Evolutionary conservation across 768 basidiomycete species (phyloP), one percentile per base, ranked within the genome.

Genomic region (Lactifluus subvellereus): DNA sequence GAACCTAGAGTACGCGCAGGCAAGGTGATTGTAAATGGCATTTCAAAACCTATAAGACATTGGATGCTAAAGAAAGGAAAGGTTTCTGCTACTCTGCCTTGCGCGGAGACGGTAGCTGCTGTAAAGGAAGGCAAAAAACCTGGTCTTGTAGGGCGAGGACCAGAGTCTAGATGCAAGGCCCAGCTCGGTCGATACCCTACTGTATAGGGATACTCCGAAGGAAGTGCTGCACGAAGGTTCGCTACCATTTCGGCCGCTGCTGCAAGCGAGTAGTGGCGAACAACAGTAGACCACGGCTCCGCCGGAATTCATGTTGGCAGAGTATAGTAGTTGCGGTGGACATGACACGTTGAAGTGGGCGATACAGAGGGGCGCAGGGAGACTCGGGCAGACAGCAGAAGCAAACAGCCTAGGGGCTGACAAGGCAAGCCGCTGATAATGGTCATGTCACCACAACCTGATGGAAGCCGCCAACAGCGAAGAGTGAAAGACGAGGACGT

Each of bases 11-110:
- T 45, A 30, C 45, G 65, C 30, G 33, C 37, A 37, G 57, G 61
- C 40, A 59, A 51, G 22, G 30, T 27, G 33, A 58, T 47, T 33
- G 53, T 40, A 20, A 57, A 45, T 2, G 42, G 52, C 53, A 64
- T 8, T 42, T 61, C 59, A 33, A 61, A 68, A 32, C 54, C 68
- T 59, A 47, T 45, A 33, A 54, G 62, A 43, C 38, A 57, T 48
- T 7, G 57, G 30, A 57, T 56, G 22, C 18, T 45, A 40, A 47
- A 61, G 64, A 60, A 55, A 49, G 58, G 32, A 37, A 11, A 49
- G 58, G 32, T 30, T 60, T 65, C 61, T 60, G 66, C 52, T 32
- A 30, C 7, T 14, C 5, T 16, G 10, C 14, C 4, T 42, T 57
- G 61, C 27, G n/a, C 18, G 30, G 2, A 2, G 54, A 27, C 13